These are phyloP conservation scores for Agrocybe pediades DNA, from an alignment of 768 basidiomycete species.

Conservation along the genomic window DNA sequence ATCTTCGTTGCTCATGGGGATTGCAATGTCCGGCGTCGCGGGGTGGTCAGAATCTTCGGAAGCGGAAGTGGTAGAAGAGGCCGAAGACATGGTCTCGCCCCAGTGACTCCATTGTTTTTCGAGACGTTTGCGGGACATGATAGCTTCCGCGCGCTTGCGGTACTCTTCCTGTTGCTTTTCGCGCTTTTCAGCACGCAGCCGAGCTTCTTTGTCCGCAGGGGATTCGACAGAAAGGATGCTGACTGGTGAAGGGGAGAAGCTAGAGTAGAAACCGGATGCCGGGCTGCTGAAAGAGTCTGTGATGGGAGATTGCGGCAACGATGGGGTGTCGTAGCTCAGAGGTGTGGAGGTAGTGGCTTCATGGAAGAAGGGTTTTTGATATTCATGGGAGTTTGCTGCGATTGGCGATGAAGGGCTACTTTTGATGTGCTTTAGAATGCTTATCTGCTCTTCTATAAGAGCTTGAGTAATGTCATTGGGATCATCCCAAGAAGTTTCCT, in stretches of 20 bases:
- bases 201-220: constrained; percentile 12
- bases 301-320: not conserved
- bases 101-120: constrained; percentile 5
- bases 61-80: constrained; percentile 15
- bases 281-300: not conserved
- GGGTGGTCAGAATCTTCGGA: constrained; percentile 3
- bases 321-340: not conserved
- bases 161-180: constrained; percentile 26
- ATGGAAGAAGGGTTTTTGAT: constrained; percentile 6
- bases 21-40: constrained; percentile 3
- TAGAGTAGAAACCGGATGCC: not conserved
- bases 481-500: constrained; percentile 4
- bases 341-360: constrained; percentile 14
- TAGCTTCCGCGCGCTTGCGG: constrained; percentile 22
- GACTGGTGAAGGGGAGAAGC: not conserved
- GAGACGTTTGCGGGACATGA: constrained; percentile 16
- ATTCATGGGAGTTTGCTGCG: not conserved
- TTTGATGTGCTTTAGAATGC: constrained; percentile 24
- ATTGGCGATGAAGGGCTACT: constrained; percentile 6
- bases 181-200: constrained; percentile 15
- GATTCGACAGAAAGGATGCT: not conserved
- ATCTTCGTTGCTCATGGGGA: constrained; percentile 20
- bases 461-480: constrained; percentile 16
- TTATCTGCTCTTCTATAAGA: constrained; percentile 24
- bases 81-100: constrained; percentile 13